phyloP scores from a whole-genome alignment of 371 early-diverging fungal genomes.

The Paramicrosporidium saccamoebae region DNA sequence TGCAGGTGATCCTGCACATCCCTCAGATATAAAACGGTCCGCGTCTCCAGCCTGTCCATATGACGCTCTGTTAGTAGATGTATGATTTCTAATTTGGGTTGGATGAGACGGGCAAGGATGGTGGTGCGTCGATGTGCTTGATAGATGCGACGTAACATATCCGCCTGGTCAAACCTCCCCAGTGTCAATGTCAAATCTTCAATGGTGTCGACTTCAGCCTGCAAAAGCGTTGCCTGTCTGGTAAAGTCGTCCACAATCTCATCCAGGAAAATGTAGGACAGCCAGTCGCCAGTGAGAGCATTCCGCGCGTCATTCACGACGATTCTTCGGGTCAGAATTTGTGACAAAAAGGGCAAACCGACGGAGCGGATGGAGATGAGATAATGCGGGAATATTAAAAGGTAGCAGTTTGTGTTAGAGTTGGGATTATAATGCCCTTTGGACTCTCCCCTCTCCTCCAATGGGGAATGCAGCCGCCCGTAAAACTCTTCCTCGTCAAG shows the following conservation, averaged over 20 bases:
- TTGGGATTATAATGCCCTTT: background rate
- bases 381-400: conserved; percentile 4
- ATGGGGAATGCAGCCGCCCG: conserved; percentile 5
- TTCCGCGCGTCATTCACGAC: background rate
- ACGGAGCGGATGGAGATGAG: conserved; percentile 7
- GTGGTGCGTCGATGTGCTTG: conserved; percentile 25
- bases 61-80: conserved; percentile 25
- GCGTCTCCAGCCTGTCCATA: conserved; percentile 6
- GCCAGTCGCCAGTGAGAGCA: conserved; percentile 14
- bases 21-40: background rate
- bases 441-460: conserved; percentile 6
- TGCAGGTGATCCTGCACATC: conserved; percentile 15
- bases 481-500: conserved; percentile 2
- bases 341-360: conserved; percentile 8
- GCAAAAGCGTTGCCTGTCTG: conserved; percentile 19
- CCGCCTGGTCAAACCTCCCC: conserved; percentile 18
- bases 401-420: background rate
- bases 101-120: conserved; percentile 16
- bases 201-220: conserved; percentile 32
- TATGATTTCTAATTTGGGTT: conserved; percentile 24
- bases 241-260: conserved; percentile 27
- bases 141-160: conserved; percentile 37
- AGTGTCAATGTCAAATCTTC: conserved; percentile 34
- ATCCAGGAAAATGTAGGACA: conserved; percentile 30
- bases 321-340: conserved; percentile 1